Evolutionary conservation across 2,329 filamentous ascomycete species (phyloP).

Genomic region (Didymellaceae sp.): DNA sequence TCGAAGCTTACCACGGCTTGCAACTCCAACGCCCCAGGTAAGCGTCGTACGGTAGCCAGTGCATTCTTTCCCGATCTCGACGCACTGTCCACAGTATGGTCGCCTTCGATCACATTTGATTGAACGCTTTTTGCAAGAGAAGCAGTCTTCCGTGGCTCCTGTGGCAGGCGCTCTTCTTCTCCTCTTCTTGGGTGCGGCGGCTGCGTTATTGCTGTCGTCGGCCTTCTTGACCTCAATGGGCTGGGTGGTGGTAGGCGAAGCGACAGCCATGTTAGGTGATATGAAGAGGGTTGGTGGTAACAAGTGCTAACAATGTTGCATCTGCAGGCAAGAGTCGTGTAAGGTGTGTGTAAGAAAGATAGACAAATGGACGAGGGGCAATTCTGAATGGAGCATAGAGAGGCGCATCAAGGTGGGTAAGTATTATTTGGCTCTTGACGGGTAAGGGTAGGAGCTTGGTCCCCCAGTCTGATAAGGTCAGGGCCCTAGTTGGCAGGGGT

Average conservation of each 20-base stretch:
- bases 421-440: conserved; percentile 48
- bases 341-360: conserved; percentile 43
- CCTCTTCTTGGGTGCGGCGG: conserved; percentile 63
- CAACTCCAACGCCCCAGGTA: conserved; percentile 95
- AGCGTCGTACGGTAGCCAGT: conserved; percentile 95
- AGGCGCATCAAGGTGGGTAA: conserved; percentile 47
- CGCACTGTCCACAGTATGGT: conserved; percentile 93
- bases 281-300: conserved; percentile 11
- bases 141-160: conserved; percentile 93
- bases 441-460: conserved; percentile 43
- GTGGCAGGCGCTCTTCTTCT: conserved; percentile 87
- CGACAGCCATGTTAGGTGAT: conserved; percentile 39
- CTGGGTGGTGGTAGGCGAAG: conserved; percentile 41
- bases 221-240: conserved; percentile 42
- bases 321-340: conserved; percentile 41
- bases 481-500: conserved; percentile 35
- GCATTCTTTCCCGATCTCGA: conserved; percentile 90
- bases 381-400: conserved; percentile 47
- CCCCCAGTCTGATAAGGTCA: conserved; percentile 48
- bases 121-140: conserved; percentile 84
- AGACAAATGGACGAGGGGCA: conserved; percentile 45
- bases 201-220: conserved; percentile 36
- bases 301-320: conserved; percentile 36
- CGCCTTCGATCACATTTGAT: conserved; percentile 88
- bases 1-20: conserved; percentile 91